Evolutionary conservation across 495 filamentous ascomycete species (phyloP).

Genomic region (Barbatosphaeria neglecta): DNA sequence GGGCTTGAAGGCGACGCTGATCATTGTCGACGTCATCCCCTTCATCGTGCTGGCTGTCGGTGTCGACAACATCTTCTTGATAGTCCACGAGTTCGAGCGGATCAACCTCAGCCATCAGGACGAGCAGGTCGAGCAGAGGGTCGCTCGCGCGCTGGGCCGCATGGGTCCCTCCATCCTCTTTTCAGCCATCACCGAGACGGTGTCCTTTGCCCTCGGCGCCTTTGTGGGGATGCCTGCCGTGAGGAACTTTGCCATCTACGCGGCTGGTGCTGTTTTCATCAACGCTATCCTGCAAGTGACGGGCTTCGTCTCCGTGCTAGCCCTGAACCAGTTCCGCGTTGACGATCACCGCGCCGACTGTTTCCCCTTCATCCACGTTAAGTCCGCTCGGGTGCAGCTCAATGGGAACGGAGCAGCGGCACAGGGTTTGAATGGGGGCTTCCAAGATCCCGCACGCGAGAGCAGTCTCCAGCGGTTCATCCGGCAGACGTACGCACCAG

Average conservation of each 20-base stretch:
- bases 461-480: conserved; percentile 73
- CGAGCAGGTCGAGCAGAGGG: conserved; percentile 68
- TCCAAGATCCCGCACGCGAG: conserved; percentile 65
- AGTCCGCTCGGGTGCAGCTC: conserved; percentile 43
- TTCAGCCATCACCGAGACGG: conserved; percentile 83
- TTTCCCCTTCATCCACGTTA: conserved; percentile 75
- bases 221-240: conserved; percentile 97
- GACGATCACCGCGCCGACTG: conserved; percentile 85
- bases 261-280: conserved; percentile 91
- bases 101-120: conserved; percentile 84
- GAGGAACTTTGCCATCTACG: conserved; percentile 91
- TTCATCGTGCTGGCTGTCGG: conserved; percentile 93
- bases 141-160: conserved; percentile 74
- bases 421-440: conserved; percentile 20
- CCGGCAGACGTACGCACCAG: conserved; percentile 74
- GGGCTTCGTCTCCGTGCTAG: conserved; percentile 86
- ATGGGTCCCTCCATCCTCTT: conserved; percentile 97
- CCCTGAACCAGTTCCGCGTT: conserved; percentile 78
- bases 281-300: conserved; percentile 92
- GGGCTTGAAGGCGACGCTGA: conserved; percentile 85
- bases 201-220: conserved; percentile 83
- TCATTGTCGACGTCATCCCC: conserved; percentile 96
- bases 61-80: conserved; percentile 97
- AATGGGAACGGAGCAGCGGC: conserved; percentile 15
- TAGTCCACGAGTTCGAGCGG: conserved; percentile 95